These are phyloP conservation scores for Aspergillus homomorphus DNA, from an alignment of 495 filamentous ascomycete species.

Conservation along the genomic window DNA sequence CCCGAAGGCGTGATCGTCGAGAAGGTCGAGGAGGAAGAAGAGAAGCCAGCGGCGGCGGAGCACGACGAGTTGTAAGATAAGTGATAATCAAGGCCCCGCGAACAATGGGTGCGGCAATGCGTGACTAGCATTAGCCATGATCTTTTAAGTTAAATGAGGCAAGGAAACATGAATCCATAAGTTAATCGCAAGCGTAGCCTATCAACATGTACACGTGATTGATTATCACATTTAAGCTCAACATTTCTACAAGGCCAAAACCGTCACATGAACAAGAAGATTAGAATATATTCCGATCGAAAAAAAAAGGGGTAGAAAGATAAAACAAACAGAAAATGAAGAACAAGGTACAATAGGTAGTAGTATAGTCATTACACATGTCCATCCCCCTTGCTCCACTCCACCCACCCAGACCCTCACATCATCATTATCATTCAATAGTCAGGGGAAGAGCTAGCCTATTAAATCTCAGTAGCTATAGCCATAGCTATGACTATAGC, in stretches of 20 bases:
- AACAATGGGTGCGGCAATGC: too few species aligned
- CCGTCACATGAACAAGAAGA: neutral
- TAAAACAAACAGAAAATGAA: neutral
- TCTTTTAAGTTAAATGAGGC: neutral
- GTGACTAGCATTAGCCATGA: neutral
- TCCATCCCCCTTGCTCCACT: neutral
- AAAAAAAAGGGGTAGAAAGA: too few species aligned
- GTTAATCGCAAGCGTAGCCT: neutral
- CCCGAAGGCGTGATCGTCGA: conserved; percentile 65
- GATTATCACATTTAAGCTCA: too few species aligned
- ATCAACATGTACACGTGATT: too few species aligned
- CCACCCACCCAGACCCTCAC: neutral
- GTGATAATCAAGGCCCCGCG: neutral
- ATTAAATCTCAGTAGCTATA: neutral
- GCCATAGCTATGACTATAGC: neutral
- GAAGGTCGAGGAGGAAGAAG: conserved; percentile 32
- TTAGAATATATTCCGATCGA: neutral
- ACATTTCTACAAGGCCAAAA: too few species aligned
- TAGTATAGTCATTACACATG: conserved; percentile 1
- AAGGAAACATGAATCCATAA: neutral
- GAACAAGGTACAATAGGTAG: neutral
- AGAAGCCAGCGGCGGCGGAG: conserved; percentile 30
- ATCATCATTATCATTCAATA: neutral
- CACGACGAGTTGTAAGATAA: conserved; percentile 37
- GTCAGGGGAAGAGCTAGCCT: neutral